These are phyloP conservation scores for Apiosordaria backusii DNA, from an alignment of 495 filamentous ascomycete genomes.

Conservation along the genomic window DNA sequence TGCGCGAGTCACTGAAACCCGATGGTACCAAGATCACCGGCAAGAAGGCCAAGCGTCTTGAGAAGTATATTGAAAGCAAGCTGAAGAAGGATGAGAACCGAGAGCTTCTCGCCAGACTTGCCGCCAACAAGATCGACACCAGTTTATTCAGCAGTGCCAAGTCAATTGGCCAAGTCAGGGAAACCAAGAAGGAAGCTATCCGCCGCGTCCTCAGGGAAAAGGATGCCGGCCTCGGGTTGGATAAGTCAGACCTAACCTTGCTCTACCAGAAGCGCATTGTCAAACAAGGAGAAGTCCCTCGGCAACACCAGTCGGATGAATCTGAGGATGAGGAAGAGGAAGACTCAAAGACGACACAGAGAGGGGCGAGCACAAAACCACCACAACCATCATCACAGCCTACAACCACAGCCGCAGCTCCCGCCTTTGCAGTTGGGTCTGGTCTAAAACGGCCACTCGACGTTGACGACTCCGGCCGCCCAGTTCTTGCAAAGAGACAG, in stretches of 20 bases:
- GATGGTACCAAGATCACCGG: constrained; percentile 72
- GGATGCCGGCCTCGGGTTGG: constrained; percentile 54
- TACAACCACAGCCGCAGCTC: background rate
- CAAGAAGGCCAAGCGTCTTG: constrained; percentile 91
- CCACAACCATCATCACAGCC: constrained; percentile 6
- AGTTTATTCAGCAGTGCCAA: constrained; percentile 71
- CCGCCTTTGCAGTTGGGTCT: constrained; percentile 54
- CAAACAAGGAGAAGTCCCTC: constrained; percentile 9
- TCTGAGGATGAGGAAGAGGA: constrained; percentile 31
- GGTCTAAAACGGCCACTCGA: constrained; percentile 87
- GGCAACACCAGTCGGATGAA: constrained; percentile 27
- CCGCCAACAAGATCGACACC: constrained; percentile 74
- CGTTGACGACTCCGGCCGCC: constrained; percentile 68
- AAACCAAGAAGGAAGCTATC: constrained; percentile 64
- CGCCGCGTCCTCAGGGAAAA: constrained; percentile 56
- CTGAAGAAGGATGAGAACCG: constrained; percentile 90
- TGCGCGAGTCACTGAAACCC: constrained; percentile 61
- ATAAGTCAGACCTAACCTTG: constrained; percentile 35
- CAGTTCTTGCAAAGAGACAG: constrained; percentile 70
- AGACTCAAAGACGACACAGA: constrained; percentile 12
- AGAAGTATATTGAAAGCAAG: constrained; percentile 98
- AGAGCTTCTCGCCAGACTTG: constrained; percentile 76
- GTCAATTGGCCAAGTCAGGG: constrained; percentile 62
- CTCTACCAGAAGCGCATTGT: constrained; percentile 33
- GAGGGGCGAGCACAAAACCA: background rate